A percentile compares a stretch with the other conserved stretches of the same genome.
Evolutionary conservation across 805 yeast genomes (phyloP).

Genomic region (Ogataea degrootiae): DNA sequence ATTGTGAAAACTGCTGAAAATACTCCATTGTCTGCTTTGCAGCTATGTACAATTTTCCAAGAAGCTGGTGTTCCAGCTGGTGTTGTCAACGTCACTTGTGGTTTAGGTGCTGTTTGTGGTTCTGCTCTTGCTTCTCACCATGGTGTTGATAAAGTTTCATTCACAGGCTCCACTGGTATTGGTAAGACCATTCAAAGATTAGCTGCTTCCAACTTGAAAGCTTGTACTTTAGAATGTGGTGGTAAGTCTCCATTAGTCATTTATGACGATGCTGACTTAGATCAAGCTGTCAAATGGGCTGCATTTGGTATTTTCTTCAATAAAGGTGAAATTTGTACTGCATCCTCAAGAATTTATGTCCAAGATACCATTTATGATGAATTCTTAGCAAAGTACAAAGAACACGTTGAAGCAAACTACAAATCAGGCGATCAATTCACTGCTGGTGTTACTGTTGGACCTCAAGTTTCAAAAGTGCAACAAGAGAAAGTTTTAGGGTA

Average conservation of each 20-base stretch:
- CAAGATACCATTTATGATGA: constrained; percentile 82
- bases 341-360: constrained; percentile 87
- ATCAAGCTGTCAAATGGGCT: constrained; percentile 70
- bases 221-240: constrained; percentile 91
- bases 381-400: constrained; percentile 55
- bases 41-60: constrained; percentile 45
- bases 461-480: constrained; percentile 83
- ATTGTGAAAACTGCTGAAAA: constrained; percentile 62
- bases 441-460: constrained; percentile 78
- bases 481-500: constrained; percentile 71
- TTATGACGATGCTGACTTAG: constrained; percentile 79
- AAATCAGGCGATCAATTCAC: constrained; percentile 81
- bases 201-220: constrained; percentile 82
- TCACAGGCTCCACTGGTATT: constrained; percentile 64
- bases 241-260: constrained; percentile 94
- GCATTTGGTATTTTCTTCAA: constrained; percentile 84
- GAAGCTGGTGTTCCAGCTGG: constrained; percentile 65
- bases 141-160: constrained; percentile 57
- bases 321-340: constrained; percentile 95
- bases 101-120: constrained; percentile 59
- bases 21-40: constrained; percentile 63
- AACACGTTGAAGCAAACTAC: constrained; percentile 47
- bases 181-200: constrained; percentile 79
- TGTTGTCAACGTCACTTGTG: constrained; percentile 58
- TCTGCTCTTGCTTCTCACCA: constrained; percentile 53